Base-by-base conservation (phyloP, 306 rosid species). In the Quercus agrifolia region DNA sequence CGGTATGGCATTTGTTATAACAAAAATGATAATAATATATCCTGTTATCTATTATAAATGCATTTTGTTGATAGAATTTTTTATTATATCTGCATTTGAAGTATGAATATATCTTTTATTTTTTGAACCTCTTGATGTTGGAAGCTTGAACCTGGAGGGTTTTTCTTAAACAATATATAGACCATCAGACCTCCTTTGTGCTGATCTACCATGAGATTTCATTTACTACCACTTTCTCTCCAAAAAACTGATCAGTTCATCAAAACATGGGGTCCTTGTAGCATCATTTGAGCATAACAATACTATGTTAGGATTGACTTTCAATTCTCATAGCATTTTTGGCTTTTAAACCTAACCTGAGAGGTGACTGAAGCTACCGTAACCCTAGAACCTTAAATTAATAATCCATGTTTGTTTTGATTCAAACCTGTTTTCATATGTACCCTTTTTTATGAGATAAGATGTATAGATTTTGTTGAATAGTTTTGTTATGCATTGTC, bases 1-100 rank as follows among this genome's bases (percentile, higher is more conserved):
- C 89, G 97, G 97, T 95, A 92, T 61, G 80, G 33, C 58, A 69
- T 79, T 49, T 61, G 62, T 25, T 74, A 10, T 44, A 46, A 57
- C 15, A 55, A 79, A 75, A 70, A 28, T 31, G 9, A 71, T 59
- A 87, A 38, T 62, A 20, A 52, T 68, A 14, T 74, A 70, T 57
- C 38, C 56, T 82, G 27, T n/a, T 68, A 62, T 67, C 28, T 30
- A 77, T 77, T 62, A 30, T 71, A 63, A 46, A 61, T 83, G 49
- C 23, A 56, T 88, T 70, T 72, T 52, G 55, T 46, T 61, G 59
- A 3, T 13, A 49, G 54, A 10, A 12, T 49, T 49, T 46, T 27
- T 61, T 23, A 61, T 23, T 61, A 14, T 61, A 20, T 21, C 27
- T 25, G 11, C 27, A 25, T 61, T 61, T 61, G 28, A 35, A 6